Percentiles rank a stretch among this genome's conserved stretches.
phyloP scores from a whole-genome alignment of 2,329 filamentous ascomycete species.

The Ceratocystiopsis sp. region DNA sequence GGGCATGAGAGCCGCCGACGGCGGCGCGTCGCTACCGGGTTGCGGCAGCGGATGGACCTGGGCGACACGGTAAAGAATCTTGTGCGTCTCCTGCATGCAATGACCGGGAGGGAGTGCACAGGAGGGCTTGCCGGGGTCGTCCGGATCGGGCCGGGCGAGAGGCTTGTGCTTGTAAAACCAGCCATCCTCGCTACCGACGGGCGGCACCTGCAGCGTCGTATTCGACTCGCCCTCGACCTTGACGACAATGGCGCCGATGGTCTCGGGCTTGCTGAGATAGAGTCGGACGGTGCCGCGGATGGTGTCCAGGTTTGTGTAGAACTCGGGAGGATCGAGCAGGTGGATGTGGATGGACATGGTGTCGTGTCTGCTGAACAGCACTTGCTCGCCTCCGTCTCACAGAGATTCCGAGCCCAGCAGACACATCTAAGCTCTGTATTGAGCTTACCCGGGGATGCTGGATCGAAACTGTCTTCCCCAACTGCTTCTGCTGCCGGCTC shows the following conservation, averaged over 20 bases:
- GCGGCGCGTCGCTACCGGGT: slow-evolving; percentile 12
- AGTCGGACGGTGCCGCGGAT: slow-evolving; percentile 46
- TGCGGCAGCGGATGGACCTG: slow-evolving; percentile 56
- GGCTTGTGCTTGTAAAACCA: slow-evolving; percentile 5
- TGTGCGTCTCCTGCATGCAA: slow-evolving; percentile 41
- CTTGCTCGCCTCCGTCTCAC: too few relatives aligned
- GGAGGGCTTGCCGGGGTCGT: too few relatives aligned
- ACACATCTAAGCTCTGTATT: too few relatives aligned
- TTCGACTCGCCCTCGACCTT: slow-evolving; percentile 70
- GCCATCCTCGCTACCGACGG: slow-evolving; percentile 17
- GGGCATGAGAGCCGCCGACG: slow-evolving; percentile 32
- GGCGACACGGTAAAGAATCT: slow-evolving; percentile 58
- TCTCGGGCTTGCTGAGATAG: slow-evolving; percentile 45
- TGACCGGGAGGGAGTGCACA: slow-evolving; percentile 14
- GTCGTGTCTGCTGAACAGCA: too few relatives aligned
- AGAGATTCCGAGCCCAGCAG: too few relatives aligned
- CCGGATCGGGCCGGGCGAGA: slow-evolving; percentile 2
- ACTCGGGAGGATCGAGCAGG: slow-evolving; percentile 48
- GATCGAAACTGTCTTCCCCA: too few relatives aligned
- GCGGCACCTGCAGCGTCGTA: slow-evolving; percentile 42
- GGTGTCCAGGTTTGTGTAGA: slow-evolving; percentile 66
- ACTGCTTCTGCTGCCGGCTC: too few relatives aligned
- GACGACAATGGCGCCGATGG: slow-evolving; percentile 56
- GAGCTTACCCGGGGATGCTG: too few relatives aligned
- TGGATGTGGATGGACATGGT: slow-evolving; percentile 50